Percentiles rank a stretch among this genome's conserved stretches.
phyloP scores from a whole-genome alignment of 2,329 filamentous ascomycete species.

The Aspergillus pseudonomiae region DNA sequence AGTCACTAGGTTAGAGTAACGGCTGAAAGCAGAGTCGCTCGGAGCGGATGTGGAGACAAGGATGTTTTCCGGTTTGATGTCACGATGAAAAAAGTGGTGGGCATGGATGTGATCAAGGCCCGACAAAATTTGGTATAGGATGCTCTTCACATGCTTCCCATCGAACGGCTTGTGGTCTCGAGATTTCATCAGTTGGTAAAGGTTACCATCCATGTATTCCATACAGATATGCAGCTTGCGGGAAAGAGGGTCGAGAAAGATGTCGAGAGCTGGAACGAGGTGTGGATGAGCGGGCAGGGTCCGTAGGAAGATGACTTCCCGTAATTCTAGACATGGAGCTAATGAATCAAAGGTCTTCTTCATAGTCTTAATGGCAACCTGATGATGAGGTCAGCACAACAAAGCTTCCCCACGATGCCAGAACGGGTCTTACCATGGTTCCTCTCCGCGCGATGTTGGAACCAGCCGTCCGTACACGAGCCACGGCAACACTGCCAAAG shows the following conservation, averaged over 20 bases:
- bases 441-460: slow-evolving; percentile 85
- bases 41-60: slow-evolving; percentile 88
- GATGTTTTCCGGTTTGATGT: slow-evolving; percentile 99
- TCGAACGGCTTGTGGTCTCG: slow-evolving; percentile 94
- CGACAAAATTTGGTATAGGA: slow-evolving; percentile 94
- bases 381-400: slow-evolving; percentile 18
- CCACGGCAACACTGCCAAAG: slow-evolving; percentile 93
- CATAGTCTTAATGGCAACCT: slow-evolving; percentile 99
- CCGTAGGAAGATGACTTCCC: slow-evolving; percentile 94
- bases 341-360: slow-evolving; percentile 99
- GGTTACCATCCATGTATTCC: slow-evolving; percentile 99
- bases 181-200: slow-evolving; percentile 98
- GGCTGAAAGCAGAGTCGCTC: slow-evolving; percentile 85
- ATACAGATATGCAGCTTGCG: slow-evolving; percentile 97
- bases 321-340: slow-evolving; percentile 83
- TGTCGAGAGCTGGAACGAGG: slow-evolving; percentile 95
- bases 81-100: slow-evolving; percentile 96
- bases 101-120: slow-evolving; percentile 97
- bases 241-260: slow-evolving; percentile 93
- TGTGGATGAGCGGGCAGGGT: slow-evolving; percentile 86
- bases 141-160: slow-evolving; percentile 91
- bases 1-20: slow-evolving; percentile 91
- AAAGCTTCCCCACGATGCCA: not conserved
- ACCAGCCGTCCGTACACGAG: slow-evolving; percentile 87
- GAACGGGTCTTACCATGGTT: slow-evolving; percentile 72